Evolutionary conservation across 2,329 filamentous ascomycete species (phyloP), one percentile per base, ranked within the genome.

Genomic region (Colletotrichum liriopes): DNA sequence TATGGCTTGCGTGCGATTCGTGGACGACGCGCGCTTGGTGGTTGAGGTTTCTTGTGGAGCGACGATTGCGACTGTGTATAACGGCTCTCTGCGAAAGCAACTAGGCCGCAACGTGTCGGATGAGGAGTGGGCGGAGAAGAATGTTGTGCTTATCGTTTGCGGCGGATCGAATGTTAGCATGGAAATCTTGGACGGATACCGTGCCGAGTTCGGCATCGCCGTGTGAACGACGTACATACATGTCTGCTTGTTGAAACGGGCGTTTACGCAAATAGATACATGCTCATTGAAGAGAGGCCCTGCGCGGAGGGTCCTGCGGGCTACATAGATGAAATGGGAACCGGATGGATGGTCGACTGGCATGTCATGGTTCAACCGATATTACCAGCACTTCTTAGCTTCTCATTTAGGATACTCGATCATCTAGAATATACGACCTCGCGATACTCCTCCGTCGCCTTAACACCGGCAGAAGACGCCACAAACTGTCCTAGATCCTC

Each of bases 31-130:
- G 76, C 85, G 93, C 35, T 83, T 96, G 68, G 85, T 98, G 69
- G 94, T 98, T 3, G 96, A 98, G 84, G 86, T 93, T 45, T 91
- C 95, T 0, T 98, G 96, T 80, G 95, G 95, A 0, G 94, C 96
- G 7, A 93, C 92, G 64, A 82, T 97, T 16, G 94, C 92, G 1
- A 80, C 90, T 3, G 91, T 87, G 71, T 94, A 94, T 77, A 89
- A 89, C 51, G 90, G 88, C 0, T 81, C 88, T 51, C 79, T 97
- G 77, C 87, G 91, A 77, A 85, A 86, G 76, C 83, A 90, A 12
- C 83, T 95, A 0, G 89, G 92, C 0, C 77, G 82, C 59, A 84
- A 81, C 0, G 62, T 89, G 63, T 81, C 82, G 1, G 88, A 90
- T 41, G 87, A 88, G 43, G 87, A 94, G 74, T 91, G 88, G 82